Evolutionary conservation across 768 basidiomycete genomes (phyloP).

Genomic region (Butyriboletus loyo): DNA sequence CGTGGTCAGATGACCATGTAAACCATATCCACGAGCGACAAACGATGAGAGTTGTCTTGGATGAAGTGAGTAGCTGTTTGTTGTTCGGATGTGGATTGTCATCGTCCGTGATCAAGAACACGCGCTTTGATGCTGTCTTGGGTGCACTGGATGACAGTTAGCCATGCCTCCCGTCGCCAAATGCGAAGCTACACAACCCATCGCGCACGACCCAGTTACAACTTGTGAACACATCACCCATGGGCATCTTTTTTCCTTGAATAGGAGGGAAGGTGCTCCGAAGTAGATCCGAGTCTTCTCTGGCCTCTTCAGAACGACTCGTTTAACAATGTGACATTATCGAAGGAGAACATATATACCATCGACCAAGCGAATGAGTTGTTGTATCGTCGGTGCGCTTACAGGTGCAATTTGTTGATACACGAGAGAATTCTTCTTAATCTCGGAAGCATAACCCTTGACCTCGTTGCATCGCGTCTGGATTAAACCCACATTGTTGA

Average conservation of each 20-base stretch:
- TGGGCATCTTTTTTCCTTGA: conserved; percentile 56
- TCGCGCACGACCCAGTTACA: conserved; percentile 89
- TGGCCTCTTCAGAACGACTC: conserved; percentile 45
- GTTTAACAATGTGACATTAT: neutral
- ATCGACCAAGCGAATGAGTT: conserved; percentile 73
- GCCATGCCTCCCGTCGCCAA: neutral
- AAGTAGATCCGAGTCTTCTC: conserved; percentile 59
- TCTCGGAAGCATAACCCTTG: conserved; percentile 48
- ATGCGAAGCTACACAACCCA: conserved; percentile 49
- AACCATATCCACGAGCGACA: conserved; percentile 19
- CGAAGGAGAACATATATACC: conserved; percentile 41
- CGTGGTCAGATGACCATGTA: neutral
- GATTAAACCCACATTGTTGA: neutral
- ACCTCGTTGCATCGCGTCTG: conserved; percentile 27
- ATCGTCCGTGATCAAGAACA: conserved; percentile 89
- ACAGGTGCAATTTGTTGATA: conserved; percentile 77
- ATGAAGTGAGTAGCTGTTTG: conserved; percentile 62
- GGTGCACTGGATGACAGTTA: conserved; percentile 52
- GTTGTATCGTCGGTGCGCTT: conserved; percentile 77
- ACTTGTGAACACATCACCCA: conserved; percentile 88
- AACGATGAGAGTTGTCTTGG: conserved; percentile 68
- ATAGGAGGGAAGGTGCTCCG: conserved; percentile 63
- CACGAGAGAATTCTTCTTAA: conserved; percentile 67
- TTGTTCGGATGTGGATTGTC: conserved; percentile 46
- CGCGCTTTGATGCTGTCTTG: conserved; percentile 86